These are phyloP conservation scores for Bipolaris cookei DNA, from an alignment of 2,329 filamentous ascomycete genomes.

Conservation along the genomic window DNA sequence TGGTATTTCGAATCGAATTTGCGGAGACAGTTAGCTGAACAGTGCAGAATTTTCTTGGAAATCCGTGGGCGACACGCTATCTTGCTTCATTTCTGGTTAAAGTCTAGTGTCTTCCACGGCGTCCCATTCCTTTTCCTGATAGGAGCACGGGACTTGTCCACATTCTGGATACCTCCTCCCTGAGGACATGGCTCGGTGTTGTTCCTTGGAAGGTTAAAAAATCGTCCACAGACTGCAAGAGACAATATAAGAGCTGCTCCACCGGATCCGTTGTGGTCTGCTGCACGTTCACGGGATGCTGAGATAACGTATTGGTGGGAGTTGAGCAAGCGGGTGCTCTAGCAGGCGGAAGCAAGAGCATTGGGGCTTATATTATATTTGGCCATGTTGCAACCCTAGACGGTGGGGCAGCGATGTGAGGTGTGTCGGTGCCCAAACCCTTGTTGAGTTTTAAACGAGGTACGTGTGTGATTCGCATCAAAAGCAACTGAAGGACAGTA, in stretches of 20 bases:
- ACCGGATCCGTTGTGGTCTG: conserved; percentile 17
- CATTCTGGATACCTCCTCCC: background rate
- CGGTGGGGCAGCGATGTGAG: background rate
- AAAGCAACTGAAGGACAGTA: conserved; percentile 6
- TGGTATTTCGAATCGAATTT: background rate
- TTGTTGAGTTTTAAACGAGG: conserved; percentile 5
- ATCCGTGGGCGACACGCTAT: background rate
- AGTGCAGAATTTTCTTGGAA: background rate
- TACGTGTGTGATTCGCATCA: background rate
- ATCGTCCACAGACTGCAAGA: conserved; percentile 3
- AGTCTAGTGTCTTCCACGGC: background rate
- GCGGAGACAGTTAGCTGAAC: background rate
- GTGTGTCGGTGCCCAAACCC: background rate
- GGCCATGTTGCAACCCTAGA: background rate
- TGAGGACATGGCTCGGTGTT: background rate
- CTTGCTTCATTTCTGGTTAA: background rate
- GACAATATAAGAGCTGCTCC: background rate
- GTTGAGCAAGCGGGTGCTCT: conserved; percentile 1
- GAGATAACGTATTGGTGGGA: background rate
- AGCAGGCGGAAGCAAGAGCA: conserved; percentile 11
- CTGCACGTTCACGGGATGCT: conserved; percentile 8
- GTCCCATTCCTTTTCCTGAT: background rate
- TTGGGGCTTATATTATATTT: background rate
- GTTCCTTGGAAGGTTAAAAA: background rate
- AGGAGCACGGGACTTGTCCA: conserved; percentile 1